A percentile compares a stretch with the other conserved stretches of the same genome.
Evolutionary conservation across 176 grass and related monocot genomes (phyloP).

Genomic region (Triticum urartu): DNA sequence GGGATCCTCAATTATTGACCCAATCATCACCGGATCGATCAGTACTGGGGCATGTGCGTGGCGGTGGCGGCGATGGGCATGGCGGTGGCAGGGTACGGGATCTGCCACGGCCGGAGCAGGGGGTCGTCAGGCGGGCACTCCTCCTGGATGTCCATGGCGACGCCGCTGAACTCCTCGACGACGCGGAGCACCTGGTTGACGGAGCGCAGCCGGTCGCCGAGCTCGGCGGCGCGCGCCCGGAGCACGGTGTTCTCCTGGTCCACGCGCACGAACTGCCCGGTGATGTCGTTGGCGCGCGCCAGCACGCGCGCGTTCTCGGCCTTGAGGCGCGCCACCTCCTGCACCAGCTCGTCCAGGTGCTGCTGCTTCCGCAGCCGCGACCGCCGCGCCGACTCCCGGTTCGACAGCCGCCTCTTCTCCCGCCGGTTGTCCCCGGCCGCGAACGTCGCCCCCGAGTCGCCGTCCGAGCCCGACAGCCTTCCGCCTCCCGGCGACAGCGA

Average conservation of each 20-base stretch:
- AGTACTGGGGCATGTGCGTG: slow-evolving; percentile 59
- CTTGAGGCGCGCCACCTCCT: slow-evolving; percentile 65
- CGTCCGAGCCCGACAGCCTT: slow-evolving; percentile 49
- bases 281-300: slow-evolving; percentile 46
- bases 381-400: slow-evolving; percentile 87
- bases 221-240: slow-evolving; percentile 50
- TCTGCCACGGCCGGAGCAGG: slow-evolving; percentile 75
- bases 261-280: slow-evolving; percentile 38
- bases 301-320: slow-evolving; percentile 59
- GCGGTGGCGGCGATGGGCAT: slow-evolving; percentile 58
- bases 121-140: slow-evolving; percentile 55
- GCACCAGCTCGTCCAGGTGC: slow-evolving; percentile 77
- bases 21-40: neutral
- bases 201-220: slow-evolving; percentile 71
- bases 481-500: slow-evolving; percentile 44
- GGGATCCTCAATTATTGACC: neutral
- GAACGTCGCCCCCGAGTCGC: slow-evolving; percentile 39
- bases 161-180: slow-evolving; percentile 71
- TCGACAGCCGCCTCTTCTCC: slow-evolving; percentile 84
- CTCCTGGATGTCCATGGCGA: slow-evolving; percentile 86
- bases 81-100: slow-evolving; percentile 47
- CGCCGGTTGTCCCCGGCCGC: slow-evolving; percentile 44
- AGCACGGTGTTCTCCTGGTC: slow-evolving; percentile 79
- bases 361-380: slow-evolving; percentile 92
- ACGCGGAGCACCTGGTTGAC: slow-evolving; percentile 73